phyloP scores from a whole-genome alignment of 2,329 filamentous ascomycete species.

The Harringtonia aguacate region DNA sequence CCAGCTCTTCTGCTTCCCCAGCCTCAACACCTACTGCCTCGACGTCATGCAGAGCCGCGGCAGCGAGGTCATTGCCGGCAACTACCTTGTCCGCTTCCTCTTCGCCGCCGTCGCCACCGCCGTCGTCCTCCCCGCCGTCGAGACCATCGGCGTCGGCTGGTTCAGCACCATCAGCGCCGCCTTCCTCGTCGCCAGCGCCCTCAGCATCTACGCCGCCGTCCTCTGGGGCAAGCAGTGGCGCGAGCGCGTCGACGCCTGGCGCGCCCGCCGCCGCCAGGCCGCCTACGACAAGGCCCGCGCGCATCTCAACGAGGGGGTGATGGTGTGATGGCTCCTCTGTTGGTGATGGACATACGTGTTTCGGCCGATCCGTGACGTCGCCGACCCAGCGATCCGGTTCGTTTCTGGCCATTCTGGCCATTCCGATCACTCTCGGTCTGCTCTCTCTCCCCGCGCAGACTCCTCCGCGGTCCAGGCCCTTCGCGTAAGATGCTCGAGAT shows the following conservation, averaged over 20 bases:
- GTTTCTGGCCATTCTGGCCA: too few species aligned
- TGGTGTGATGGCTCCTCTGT: background rate
- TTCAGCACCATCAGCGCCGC: conserved; percentile 59
- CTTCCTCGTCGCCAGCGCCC: conserved; percentile 39
- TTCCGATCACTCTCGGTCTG: too few species aligned
- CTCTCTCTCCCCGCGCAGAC: too few species aligned
- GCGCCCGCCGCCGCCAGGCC: conserved; percentile 22
- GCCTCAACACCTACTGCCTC: conserved; percentile 64
- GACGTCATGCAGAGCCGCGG: conserved; percentile 66
- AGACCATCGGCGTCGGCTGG: conserved; percentile 69
- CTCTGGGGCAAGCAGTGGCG: conserved; percentile 40
- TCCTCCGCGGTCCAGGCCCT: too few species aligned
- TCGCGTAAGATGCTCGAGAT: too few species aligned
- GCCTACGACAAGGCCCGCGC: conserved; percentile 5
- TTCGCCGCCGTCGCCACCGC: conserved; percentile 63
- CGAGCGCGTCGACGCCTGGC: conserved; percentile 38
- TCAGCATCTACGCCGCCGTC: conserved; percentile 34
- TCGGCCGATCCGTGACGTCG: too few species aligned
- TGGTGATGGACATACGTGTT: background rate
- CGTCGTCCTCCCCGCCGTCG: conserved; percentile 62
- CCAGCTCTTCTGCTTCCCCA: conserved; percentile 59
- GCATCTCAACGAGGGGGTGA: background rate
- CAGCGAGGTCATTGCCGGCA: conserved; percentile 68
- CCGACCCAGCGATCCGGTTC: too few species aligned
- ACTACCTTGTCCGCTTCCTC: conserved; percentile 68